Evolutionary conservation across 2,329 filamentous ascomycete species (phyloP).

Genomic region (Mycocentrospora acerina): DNA sequence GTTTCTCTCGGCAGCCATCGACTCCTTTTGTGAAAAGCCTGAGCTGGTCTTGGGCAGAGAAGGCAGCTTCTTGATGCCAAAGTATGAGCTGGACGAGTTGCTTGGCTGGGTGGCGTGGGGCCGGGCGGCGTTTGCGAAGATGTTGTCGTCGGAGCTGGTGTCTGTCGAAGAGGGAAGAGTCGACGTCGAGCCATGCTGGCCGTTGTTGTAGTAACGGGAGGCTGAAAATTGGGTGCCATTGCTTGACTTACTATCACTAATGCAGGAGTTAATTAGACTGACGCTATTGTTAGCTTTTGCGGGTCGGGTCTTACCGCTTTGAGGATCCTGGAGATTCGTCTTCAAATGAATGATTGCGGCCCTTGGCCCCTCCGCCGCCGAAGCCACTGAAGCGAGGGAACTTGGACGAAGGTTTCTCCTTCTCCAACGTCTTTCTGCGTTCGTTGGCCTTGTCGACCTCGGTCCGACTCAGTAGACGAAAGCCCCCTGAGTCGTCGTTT

Average conservation of each 20-base stretch:
- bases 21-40: conserved; percentile 19
- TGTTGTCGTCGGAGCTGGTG: conserved; percentile 40
- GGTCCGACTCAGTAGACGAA: conserved; percentile 37
- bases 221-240: conserved; percentile 39
- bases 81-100: conserved; percentile 30
- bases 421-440: conserved; percentile 32
- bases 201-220: conserved; percentile 39
- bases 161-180: conserved; percentile 46
- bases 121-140: conserved; percentile 36
- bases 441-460: conserved; percentile 33
- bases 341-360: conserved; percentile 38
- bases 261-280: conserved; percentile 29
- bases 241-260: conserved; percentile 45
- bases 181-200: conserved; percentile 40
- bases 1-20: conserved; percentile 14
- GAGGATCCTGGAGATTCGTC: conserved; percentile 39
- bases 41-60: conserved; percentile 26
- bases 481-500: conserved; percentile 27
- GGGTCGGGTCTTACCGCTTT: conserved; percentile 34
- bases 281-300: conserved; percentile 13
- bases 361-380: conserved; percentile 29
- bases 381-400: conserved; percentile 39
- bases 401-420: conserved; percentile 32
- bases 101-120: conserved; percentile 31
- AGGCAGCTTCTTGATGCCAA: conserved; percentile 30